Evolutionary conservation across 1,139 yeast species (phyloP).

Genomic region (Pichia sp.): DNA sequence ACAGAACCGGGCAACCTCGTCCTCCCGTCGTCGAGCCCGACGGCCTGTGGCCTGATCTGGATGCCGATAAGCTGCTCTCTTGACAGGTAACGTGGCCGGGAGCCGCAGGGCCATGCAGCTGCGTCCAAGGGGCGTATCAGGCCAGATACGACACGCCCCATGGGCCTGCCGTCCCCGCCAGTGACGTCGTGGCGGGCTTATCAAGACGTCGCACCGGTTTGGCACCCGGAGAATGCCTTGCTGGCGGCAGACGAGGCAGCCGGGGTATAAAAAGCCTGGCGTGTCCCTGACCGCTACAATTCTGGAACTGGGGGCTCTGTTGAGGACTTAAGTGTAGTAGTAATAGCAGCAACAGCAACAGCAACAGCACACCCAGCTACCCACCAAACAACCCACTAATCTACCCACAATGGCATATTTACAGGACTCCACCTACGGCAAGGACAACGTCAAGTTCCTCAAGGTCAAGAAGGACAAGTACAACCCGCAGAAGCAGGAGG

Average conservation of each 20-base stretch:
- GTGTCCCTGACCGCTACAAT: too few relatives aligned
- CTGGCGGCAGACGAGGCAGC: too few relatives aligned
- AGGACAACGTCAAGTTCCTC: conserved; percentile 84
- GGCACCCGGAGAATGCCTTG: too few relatives aligned
- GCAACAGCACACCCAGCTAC: neutral
- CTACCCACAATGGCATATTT: conserved; percentile 26
- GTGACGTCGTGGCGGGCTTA: too few relatives aligned
- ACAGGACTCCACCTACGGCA: conserved; percentile 70
- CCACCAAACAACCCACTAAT: neutral
- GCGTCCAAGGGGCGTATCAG: too few relatives aligned
- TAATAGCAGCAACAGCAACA: neutral
- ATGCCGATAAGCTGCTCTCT: neutral
- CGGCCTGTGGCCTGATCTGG: neutral
- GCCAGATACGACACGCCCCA: too few relatives aligned
- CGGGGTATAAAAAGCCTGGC: too few relatives aligned
- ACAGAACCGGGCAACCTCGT: neutral
- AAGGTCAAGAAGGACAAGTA: conserved; percentile 75
- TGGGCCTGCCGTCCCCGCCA: too few relatives aligned
- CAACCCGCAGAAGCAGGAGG: conserved; percentile 69
- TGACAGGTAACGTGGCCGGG: neutral
- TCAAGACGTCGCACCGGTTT: too few relatives aligned
- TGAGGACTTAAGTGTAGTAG: neutral
- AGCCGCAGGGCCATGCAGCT: too few relatives aligned
- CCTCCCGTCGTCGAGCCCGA: neutral
- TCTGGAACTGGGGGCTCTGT: neutral